Conservation (phyloP, 768 basidiomycete genomes). For the Tephrocybe sp. region DNA sequence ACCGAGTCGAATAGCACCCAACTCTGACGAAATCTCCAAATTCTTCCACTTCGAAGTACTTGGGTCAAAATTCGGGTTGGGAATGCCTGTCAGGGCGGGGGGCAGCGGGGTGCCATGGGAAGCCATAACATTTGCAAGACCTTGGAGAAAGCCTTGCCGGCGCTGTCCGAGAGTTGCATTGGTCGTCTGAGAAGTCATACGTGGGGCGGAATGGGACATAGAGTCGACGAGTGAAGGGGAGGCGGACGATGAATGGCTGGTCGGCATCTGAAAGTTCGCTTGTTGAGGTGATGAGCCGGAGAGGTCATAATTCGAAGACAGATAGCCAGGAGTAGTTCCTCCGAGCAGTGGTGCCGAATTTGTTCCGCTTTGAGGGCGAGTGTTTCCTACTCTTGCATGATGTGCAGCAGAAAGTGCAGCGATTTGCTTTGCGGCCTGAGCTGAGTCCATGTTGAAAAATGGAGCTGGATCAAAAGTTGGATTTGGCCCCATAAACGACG, state of each 20-base stretch:
- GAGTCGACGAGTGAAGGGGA: conserved; percentile 46
- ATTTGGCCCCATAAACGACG: conserved; percentile 31
- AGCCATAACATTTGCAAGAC: conserved; percentile 61
- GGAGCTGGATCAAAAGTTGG: conserved; percentile 34
- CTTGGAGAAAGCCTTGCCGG: conserved; percentile 57
- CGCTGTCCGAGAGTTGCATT: conserved; percentile 47
- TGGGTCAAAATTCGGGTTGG: conserved; percentile 61
- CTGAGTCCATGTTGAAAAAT: conserved; percentile 61
- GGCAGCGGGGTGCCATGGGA: conserved; percentile 67
- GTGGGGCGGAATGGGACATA: conserved; percentile 37
- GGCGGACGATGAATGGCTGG: conserved; percentile 39
- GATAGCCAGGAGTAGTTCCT: conserved; percentile 50
- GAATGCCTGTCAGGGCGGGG: conserved; percentile 66
- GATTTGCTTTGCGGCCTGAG: conserved; percentile 77
- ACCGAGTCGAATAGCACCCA: conserved; percentile 66
- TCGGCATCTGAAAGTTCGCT: conserved; percentile 46
- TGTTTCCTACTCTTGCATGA: conserved; percentile 58
- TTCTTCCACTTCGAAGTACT: conserved; percentile 61
- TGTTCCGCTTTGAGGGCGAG: conserved; percentile 50
- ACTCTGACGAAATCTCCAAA: conserved; percentile 61
- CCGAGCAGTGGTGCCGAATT: conserved; percentile 70
- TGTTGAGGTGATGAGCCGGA: conserved; percentile 34
- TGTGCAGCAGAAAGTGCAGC: conserved; percentile 69
- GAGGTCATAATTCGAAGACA: conserved; percentile 46
- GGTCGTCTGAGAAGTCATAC: conserved; percentile 31